Conservation (phyloP, 345 rosid genomes). For the Moricandia arvensis region DNA sequence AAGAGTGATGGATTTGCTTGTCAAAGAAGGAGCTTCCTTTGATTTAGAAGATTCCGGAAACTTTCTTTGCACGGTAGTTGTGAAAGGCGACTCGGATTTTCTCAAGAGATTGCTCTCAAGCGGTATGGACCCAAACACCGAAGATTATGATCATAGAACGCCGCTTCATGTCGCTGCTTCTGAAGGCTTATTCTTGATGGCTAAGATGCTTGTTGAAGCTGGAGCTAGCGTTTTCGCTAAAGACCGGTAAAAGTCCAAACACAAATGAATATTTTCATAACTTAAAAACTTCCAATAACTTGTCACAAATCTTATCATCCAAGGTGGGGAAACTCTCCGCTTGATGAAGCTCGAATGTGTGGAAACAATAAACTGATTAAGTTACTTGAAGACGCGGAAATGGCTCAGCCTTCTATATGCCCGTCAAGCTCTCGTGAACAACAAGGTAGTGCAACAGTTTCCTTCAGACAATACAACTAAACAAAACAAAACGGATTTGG, state of each 20-base stretch:
- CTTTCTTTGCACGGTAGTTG: slow-evolving; percentile 68
- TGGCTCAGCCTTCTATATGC: slow-evolving; percentile 42
- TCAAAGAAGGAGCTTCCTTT: slow-evolving; percentile 65
- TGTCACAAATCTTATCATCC: background rate
- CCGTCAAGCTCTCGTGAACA: slow-evolving; percentile 35
- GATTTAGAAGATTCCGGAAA: slow-evolving; percentile 71
- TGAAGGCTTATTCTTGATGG: slow-evolving; percentile 75
- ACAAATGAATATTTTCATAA: background rate
- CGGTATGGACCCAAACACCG: slow-evolving; percentile 81
- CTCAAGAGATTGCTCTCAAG: slow-evolving; percentile 63
- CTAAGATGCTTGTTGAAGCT: slow-evolving; percentile 70
- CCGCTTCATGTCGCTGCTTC: slow-evolving; percentile 94
- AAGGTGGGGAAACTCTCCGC: slow-evolving; percentile 91
- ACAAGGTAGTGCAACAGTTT: slow-evolving; percentile 42
- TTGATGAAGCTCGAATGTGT: slow-evolving; percentile 64
- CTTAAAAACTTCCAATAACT: background rate
- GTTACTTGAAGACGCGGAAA: slow-evolving; percentile 69
- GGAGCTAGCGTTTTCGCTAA: slow-evolving; percentile 74
- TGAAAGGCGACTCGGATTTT: slow-evolving; percentile 72
- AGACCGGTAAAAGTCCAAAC: slow-evolving; percentile 60
- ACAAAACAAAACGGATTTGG: background rate
- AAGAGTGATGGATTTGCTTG: slow-evolving; percentile 57
- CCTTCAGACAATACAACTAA: background rate
- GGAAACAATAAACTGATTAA: slow-evolving; percentile 84
- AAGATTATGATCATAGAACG: slow-evolving; percentile 84